Conservation (phyloP, 108 stramenopile species). For the Nitzschia sp. region DNA sequence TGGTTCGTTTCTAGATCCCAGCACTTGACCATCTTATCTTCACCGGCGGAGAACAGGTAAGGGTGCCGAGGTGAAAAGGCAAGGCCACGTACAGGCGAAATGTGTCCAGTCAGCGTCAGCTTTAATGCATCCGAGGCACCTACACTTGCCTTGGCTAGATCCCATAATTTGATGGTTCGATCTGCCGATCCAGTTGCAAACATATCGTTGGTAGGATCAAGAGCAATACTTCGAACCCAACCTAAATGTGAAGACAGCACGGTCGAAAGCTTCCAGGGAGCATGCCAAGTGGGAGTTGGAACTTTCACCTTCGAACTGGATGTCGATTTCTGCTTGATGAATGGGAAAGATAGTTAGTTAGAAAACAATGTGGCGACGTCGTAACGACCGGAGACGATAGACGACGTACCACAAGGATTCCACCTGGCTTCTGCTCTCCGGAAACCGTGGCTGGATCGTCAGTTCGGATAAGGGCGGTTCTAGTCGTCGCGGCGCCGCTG, state of each 20-base stretch:
- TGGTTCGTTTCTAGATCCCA: conserved; percentile 99
- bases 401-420: conserved; percentile 36
- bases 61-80: conserved; percentile 94
- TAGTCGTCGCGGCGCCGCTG: background rate
- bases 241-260: conserved; percentile 96
- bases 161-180: conserved; percentile 98
- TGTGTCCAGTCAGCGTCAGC: conserved; percentile 98
- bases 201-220: conserved; percentile 96
- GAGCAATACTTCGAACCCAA: conserved; percentile 97
- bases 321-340: conserved; percentile 31
- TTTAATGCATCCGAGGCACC: conserved; percentile 90
- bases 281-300: conserved; percentile 97
- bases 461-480: background rate
- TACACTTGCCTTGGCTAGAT: conserved; percentile 94
- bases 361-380: too few species aligned
- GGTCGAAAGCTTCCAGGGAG: conserved; percentile 94
- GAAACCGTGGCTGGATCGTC: background rate
- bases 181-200: conserved; percentile 98
- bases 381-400: background rate
- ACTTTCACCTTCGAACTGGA: conserved; percentile 49
- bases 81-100: conserved; percentile 93
- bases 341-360: background rate
- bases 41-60: conserved; percentile 96
- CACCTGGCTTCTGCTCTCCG: background rate
- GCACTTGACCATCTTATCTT: conserved; percentile 99